Base-by-base conservation (phyloP, 148 eudicot species). In the Drosera capensis region DNA sequence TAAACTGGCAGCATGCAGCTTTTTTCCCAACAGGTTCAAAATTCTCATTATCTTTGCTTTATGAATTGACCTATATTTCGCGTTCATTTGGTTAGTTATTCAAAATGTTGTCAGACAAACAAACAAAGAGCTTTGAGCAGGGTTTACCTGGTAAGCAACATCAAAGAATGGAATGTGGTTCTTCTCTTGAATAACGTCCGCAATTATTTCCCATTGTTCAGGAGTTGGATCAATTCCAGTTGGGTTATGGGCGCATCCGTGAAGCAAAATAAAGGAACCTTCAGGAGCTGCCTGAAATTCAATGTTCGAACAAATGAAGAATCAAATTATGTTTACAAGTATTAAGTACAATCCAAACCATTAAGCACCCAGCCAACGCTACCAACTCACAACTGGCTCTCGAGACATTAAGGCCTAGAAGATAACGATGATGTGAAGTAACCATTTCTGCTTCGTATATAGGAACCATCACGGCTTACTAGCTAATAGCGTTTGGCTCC, bases 191-290 rank as follows among this genome's bases (percentile, higher is more conserved):
- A 90, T 80, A 57, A 78, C 82, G 70, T 84, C 95, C 58, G 95
- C 97, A 65, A 84, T 90, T 47, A 45, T 65, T 59, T 67, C 78
- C 97, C 97, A 90, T 41, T 90, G 97, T 50, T 76, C 85, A 43
- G 77, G 93, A 42, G 93, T 80, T 68, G 97, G 97, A 59, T 90
- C 97, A 54, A 83, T 90, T 51, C 95, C 97, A 44, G 95, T 90
- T 40, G 97, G 97, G 60, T 90, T 90, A 76, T 90, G 97, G 14
- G 97, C 97, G 70, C 95, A 90, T 22, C 95, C 97, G 53, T 90
- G 97, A 58, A 90, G 97, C 65, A 84, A 68, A 25, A 90, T 65
- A 70, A 90, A 90, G 18, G 95, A 84, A 53, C 95, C 97, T 37
- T 80, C 79, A 21, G 97, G 93, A 41, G 97, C 94, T 37, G 79